Percentiles rank a stretch among this genome's conserved stretches.
These are phyloP conservation scores for Suhomyces emberorum DNA, from an alignment of 805 yeast species.

Conservation along the genomic window DNA sequence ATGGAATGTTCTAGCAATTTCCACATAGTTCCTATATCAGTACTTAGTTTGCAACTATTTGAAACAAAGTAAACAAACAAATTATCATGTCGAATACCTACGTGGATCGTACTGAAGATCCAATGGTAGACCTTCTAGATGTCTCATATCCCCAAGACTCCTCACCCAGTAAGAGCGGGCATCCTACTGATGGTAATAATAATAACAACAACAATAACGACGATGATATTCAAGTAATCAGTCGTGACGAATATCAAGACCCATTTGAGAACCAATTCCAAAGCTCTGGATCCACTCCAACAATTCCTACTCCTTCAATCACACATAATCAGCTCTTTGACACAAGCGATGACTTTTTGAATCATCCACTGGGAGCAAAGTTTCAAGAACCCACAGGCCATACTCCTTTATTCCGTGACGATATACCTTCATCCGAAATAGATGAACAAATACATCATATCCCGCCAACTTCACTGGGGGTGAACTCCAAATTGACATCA, in stretches of 20 bases:
- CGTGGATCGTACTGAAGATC: conserved; percentile 1
- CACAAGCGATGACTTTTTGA: neutral
- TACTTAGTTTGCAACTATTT: neutral
- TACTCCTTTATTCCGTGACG: conserved; percentile 1
- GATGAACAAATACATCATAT: too few relatives aligned
- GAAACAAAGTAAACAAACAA: too few relatives aligned
- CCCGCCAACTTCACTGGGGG: neutral
- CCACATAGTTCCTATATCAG: neutral
- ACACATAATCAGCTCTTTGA: conserved; percentile 4
- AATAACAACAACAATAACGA: conserved; percentile 8
- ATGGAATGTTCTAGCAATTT: conserved; percentile 2
- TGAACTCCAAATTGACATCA: neutral
- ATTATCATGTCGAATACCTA: neutral
- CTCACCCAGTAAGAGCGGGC: conserved; percentile 1
- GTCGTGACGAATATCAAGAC: conserved; percentile 12
- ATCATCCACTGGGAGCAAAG: neutral
- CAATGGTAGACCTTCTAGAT: conserved; percentile 1
- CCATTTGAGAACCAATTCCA: conserved; percentile 5
- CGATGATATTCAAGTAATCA: conserved; percentile 21
- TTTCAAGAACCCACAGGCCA: conserved; percentile 1
- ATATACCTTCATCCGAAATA: too few relatives aligned
- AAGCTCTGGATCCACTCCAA: conserved; percentile 1
- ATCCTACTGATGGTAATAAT: neutral
- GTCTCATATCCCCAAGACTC: neutral
- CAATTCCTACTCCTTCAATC: conserved; percentile 1